Evolutionary conservation across 2,329 filamentous ascomycete genomes (phyloP).

Genomic region (Myriosclerotinia duriaeana): DNA sequence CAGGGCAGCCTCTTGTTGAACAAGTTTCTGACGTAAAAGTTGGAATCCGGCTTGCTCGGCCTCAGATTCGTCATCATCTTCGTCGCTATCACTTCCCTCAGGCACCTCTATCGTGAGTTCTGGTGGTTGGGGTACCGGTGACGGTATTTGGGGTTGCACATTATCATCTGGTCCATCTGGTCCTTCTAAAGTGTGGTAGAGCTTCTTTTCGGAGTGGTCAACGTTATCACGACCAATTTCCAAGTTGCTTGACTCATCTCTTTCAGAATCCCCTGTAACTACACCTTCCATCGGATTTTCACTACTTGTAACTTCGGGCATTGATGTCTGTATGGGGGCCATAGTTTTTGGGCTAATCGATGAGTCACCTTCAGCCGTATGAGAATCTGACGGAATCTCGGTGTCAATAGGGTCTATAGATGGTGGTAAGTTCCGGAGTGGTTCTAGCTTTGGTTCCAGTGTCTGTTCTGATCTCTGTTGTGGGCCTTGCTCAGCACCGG

Average conservation of each 20-base stretch:
- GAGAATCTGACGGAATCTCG: conserved; percentile 16
- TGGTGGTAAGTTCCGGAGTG: not conserved
- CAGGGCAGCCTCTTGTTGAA: conserved; percentile 23
- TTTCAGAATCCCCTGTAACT: not conserved
- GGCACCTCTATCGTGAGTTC: conserved; percentile 24
- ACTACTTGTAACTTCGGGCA: not conserved
- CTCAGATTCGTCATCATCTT: conserved; percentile 31
- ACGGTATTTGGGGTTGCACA: not conserved
- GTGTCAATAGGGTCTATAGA: not conserved
- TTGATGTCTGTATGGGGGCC: not conserved
- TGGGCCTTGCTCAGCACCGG: too few species aligned
- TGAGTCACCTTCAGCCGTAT: conserved; percentile 13
- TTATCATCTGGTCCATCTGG: not conserved
- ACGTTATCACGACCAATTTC: not conserved
- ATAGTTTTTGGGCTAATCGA: conserved; percentile 14
- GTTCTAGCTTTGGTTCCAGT: not conserved
- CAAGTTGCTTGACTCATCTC: not conserved
- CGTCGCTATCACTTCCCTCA: conserved; percentile 31
- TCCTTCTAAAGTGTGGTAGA: not conserved
- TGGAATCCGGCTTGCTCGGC: conserved; percentile 21
- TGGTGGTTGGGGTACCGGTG: conserved; percentile 15
- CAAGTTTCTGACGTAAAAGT: conserved; percentile 15
- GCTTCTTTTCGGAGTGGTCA: not conserved
- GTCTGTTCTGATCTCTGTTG: too few species aligned
- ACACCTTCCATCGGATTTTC: conserved; percentile 16